Evolutionary conservation across 1,139 yeast genomes (phyloP), one percentile per base, ranked within the genome.

Genomic region (Diutina sp.): DNA sequence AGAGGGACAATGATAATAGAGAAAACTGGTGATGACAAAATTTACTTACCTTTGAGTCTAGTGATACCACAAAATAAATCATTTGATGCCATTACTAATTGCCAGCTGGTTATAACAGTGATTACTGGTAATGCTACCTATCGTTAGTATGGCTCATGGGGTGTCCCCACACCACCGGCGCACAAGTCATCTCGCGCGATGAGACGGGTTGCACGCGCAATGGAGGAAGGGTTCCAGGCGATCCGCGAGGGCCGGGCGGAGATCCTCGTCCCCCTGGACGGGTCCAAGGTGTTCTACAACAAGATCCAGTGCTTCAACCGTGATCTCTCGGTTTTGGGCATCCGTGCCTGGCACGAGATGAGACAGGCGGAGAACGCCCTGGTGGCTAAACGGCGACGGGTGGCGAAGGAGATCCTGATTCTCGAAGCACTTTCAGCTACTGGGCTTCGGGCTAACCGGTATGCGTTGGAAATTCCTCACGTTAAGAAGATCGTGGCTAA

Each of bases 251-350:
- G 98, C 1, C 74, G 78, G 59, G 97, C 97, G 6, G 79, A 83
- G 38, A 84, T 91, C 57, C 74, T 90, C 55, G 86, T 87, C 59
- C 93, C 96, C 5, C 80, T 85, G 65, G 81, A 82, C 32, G 51
- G 64, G 46, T 85, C 85, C 59, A 85, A 85, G 63, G 99, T 93
- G 11, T 93, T 93, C 66, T 93, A 95, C 72, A 93, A 93, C 67
- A 98, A 96, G 6, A 88, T 93, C 59, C 99, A 93, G 70, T 98
- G 91, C 69, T 93, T 91, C 71, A 93, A 93, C 68, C 79, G 99
- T 64, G 99, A 93, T 67, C 72, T 93, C 56, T 87, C 96, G 60
- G 86, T 89, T 6, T 74, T 87, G 65, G 91, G 90, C 9, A 91
- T 93, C 61, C 80, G 84, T 58, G 95, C 98, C 1, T 93, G 96